A percentile compares a stretch with the other conserved stretches of the same genome.
Conservation (phyloP, 345 rosid species). For the Ceriops zippeliana region DNA sequence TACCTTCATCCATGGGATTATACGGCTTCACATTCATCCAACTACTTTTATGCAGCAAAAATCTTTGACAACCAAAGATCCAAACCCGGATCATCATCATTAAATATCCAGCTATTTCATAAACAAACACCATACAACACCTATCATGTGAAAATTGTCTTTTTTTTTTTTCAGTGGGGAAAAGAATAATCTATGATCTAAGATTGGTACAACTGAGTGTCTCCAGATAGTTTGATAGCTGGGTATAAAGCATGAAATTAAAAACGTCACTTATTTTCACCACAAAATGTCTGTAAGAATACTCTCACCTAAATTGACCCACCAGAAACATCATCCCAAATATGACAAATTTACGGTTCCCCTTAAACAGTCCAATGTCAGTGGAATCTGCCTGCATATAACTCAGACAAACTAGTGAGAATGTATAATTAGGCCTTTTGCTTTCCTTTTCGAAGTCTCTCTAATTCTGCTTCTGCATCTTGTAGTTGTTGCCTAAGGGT, state of each 20-base stretch:
- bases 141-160: background rate
- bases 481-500: conserved; percentile 48
- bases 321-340: conserved; percentile 7
- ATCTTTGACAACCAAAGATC: too few species aligned
- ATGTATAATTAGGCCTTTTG: conserved; percentile 30
- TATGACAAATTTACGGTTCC: conserved; percentile 6
- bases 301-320: conserved; percentile 17
- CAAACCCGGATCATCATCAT: too few species aligned
- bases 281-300: background rate
- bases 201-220: background rate
- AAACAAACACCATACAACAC: too few species aligned
- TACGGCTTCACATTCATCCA: too few species aligned
- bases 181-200: conserved; percentile 3
- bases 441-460: conserved; percentile 59
- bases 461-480: conserved; percentile 72
- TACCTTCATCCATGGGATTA: too few species aligned
- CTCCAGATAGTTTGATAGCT: background rate
- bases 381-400: conserved; percentile 9
- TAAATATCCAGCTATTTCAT: too few species aligned
- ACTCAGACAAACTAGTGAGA: background rate
- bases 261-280: conserved; percentile 1
- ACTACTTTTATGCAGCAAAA: too few species aligned
- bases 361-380: background rate
- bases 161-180: background rate
- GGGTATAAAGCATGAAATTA: background rate